Evolutionary conservation across 2,329 filamentous ascomycete species (phyloP).

Genomic region (Alternaria triticina): DNA sequence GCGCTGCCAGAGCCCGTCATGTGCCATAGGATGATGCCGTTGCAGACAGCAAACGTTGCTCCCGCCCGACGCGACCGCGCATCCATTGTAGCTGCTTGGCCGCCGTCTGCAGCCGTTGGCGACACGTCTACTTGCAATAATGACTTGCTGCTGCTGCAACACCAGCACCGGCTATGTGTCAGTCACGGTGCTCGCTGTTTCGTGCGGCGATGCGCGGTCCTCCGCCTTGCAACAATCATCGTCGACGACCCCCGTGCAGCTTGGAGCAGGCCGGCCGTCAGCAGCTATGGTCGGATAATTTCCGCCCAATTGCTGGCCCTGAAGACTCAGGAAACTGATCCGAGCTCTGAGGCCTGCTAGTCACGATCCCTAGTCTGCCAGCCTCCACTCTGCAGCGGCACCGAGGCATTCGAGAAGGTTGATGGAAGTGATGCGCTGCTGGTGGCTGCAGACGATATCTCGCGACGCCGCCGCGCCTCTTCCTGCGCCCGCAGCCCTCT

Average conservation of each 20-base stretch:
- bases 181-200: conserved; percentile 15
- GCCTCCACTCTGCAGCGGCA: conserved; percentile 22
- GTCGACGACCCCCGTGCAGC: conserved; percentile 4
- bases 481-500: not conserved
- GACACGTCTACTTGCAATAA: conserved; percentile 1
- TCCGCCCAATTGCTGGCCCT: conserved; percentile 29
- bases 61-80: conserved; percentile 13
- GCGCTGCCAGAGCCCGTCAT: conserved; percentile 5
- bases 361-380: conserved; percentile 16
- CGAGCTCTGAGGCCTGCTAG: conserved; percentile 19
- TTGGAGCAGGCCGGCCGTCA: conserved; percentile 14
- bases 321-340: conserved; percentile 24
- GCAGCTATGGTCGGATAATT: conserved; percentile 32
- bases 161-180: not conserved
- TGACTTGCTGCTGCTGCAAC: conserved; percentile 5
- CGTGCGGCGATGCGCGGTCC: conserved; percentile 29
- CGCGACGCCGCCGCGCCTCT: not conserved
- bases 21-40: conserved; percentile 18
- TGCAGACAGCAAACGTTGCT: conserved; percentile 31
- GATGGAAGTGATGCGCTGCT: conserved; percentile 40
- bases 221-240: conserved; percentile 17
- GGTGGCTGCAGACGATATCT: conserved; percentile 17
- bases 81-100: not conserved
- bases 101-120: not conserved
- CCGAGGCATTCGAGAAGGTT: conserved; percentile 40